Percentiles rank a stretch among this genome's conserved stretches.
These are phyloP conservation scores for Phytophthora palmivora DNA, from an alignment of 352 stramenopile genomes.

Conservation along the genomic window DNA sequence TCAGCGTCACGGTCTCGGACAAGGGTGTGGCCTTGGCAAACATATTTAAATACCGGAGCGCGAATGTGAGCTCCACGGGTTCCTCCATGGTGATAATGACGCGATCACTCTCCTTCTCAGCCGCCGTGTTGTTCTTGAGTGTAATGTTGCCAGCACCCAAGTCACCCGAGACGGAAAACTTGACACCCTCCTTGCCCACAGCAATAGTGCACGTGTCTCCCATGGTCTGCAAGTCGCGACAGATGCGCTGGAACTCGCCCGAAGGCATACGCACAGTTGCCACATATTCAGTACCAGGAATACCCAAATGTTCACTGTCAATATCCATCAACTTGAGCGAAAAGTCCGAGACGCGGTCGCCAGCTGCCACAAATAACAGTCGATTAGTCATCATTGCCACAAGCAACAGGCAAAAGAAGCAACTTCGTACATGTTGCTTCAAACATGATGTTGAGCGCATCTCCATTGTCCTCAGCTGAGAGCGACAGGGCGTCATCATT, in stretches of 20 bases:
- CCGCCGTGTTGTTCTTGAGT: slow-evolving; percentile 91
- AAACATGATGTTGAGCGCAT: slow-evolving; percentile 98
- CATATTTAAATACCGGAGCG: slow-evolving; percentile 99
- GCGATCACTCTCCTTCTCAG: slow-evolving; percentile 88
- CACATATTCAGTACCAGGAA: slow-evolving; percentile 99
- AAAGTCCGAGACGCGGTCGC: slow-evolving; percentile 95
- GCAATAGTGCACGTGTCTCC: slow-evolving; percentile 98
- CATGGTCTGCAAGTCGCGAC: slow-evolving; percentile 97
- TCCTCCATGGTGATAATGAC: slow-evolving; percentile 99
- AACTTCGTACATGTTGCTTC: slow-evolving; percentile 90
- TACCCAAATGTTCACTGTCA: slow-evolving; percentile 98
- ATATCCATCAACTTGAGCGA: slow-evolving; percentile 99
- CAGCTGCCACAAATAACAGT: slow-evolving; percentile 45
- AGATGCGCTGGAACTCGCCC: slow-evolving; percentile 98
- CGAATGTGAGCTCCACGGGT: slow-evolving; percentile 98
- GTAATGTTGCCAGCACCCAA: slow-evolving; percentile 97
- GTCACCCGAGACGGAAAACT: slow-evolving; percentile 97
- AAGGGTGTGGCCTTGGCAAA: slow-evolving; percentile 99
- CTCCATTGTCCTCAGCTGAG: slow-evolving; percentile 97
- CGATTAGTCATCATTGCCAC: slow-evolving; percentile 4
- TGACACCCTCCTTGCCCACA: slow-evolving; percentile 98
- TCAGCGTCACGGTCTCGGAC: slow-evolving; percentile 95
- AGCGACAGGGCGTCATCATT: slow-evolving; percentile 99
- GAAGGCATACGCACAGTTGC: slow-evolving; percentile 95
- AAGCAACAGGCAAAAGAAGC: slow-evolving; percentile 10